Conservation (phyloP, 192 early-diverging fungal species). For the Coemansia sp. region DNA sequence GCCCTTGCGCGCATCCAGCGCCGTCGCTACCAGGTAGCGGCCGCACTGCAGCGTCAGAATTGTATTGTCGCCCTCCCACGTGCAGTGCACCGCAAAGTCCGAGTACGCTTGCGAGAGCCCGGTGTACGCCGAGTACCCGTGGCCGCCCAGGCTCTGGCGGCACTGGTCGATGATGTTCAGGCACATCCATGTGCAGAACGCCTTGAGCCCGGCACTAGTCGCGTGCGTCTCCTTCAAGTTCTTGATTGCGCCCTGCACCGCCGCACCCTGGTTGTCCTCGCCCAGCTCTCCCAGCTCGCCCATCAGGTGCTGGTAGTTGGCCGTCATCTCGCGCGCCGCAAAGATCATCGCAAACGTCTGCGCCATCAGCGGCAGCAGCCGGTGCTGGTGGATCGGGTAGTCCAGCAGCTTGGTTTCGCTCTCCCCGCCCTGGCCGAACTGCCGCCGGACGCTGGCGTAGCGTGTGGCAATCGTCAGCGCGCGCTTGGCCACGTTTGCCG, state of each 20-base stretch:
- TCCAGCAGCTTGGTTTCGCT: conserved; percentile 88
- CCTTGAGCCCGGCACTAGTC: conserved; percentile 87
- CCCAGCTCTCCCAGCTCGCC: conserved; percentile 66
- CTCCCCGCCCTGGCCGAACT: conserved; percentile 69
- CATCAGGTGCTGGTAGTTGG: conserved; percentile 80
- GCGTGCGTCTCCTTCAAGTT: conserved; percentile 89
- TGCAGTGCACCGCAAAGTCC: conserved; percentile 89
- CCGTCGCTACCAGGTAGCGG: conserved; percentile 76
- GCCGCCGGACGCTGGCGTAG: conserved; percentile 88
- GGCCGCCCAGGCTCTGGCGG: conserved; percentile 86
- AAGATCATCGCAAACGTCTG: conserved; percentile 90
- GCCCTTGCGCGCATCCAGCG: conserved; percentile 67
- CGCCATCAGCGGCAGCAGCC: conserved; percentile 88
- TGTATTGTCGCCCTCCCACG: conserved; percentile 90
- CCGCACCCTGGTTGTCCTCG: conserved; percentile 58
- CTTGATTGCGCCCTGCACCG: conserved; percentile 61
- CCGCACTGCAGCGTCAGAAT: conserved; percentile 87
- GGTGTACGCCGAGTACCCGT: conserved; percentile 91
- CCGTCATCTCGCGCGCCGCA: conserved; percentile 77
- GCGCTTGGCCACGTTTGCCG: conserved; percentile 83
- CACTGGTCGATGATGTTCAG: conserved; percentile 89
- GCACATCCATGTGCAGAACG: conserved; percentile 90
- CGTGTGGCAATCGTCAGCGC: conserved; percentile 88
- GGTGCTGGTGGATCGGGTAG: conserved; percentile 91
- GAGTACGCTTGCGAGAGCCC: conserved; percentile 81